Evolutionary conservation across 2,329 filamentous ascomycete species (phyloP), one percentile per base, ranked within the genome.

Genomic region (Alternaria ethzedia): DNA sequence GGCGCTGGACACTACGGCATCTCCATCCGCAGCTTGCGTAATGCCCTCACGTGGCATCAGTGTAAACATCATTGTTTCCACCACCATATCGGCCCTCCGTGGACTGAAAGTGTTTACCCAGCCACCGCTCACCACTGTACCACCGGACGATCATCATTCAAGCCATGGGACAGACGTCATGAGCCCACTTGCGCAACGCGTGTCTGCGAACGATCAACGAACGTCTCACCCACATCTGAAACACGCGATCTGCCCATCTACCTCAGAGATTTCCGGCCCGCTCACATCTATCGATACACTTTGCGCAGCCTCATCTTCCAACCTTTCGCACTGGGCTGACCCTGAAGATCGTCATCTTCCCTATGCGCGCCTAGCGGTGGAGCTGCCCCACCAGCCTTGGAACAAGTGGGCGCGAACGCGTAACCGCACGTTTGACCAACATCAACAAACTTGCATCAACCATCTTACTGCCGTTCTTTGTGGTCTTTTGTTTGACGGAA

Each of bases 291-390:
- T 36, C 46, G 36, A 58, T 43, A 51, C 41, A 13, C 20, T 57
- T 15, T 26, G 26, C 28, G 46, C 47, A 54, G 43, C 54, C 44
- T 51, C 52, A 47, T 47, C 23, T 47, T 20, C 43, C 23, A 11
- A 23, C 44, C 43, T 45, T 36, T 30, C 13, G 20, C 49, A 36
- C 49, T 52, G 45, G 17, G 9, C 28, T 41, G 62, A 62, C 62
- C 62, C 59, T 64, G 62, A 62, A 61, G 59, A 64, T 64, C 54
- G 36, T 62, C 54, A 64, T 64, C 59, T 62, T 52, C 20, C 11
- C 49, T 23, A 36, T 52, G 49, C 49, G 20, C 49, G 49, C 49
- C 32, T 52, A 36, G 30, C 28, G 49, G 49, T 36, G 49, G 49
- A 25, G 49, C 49, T 23, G 49, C 49, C 49, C 49, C 49, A 52